These are phyloP conservation scores for Primulina tabacum DNA, from an alignment of 257 asterid species.

Conservation along the genomic window DNA sequence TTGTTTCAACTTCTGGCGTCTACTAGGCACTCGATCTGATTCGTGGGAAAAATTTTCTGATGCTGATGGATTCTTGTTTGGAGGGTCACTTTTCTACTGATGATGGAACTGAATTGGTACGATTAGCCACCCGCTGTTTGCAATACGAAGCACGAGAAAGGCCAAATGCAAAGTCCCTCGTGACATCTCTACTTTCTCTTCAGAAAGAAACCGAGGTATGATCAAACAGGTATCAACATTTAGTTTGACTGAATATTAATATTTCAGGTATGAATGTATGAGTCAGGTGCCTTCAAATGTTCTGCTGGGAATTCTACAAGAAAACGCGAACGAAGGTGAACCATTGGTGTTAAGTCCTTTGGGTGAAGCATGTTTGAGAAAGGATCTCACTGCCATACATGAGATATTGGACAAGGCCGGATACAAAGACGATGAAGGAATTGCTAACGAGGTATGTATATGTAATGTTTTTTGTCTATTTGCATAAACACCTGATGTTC, in stretches of 20 bases:
- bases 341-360: conserved; percentile 40
- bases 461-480: background rate
- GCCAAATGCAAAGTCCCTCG: conserved; percentile 78
- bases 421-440: conserved; percentile 86
- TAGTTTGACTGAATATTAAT: background rate
- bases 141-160: conserved; percentile 93
- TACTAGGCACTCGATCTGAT: conserved; percentile 85
- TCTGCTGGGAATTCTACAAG: conserved; percentile 46
- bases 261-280: background rate
- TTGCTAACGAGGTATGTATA: conserved; percentile 68
- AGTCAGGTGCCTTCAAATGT: conserved; percentile 65
- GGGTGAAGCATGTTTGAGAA: conserved; percentile 88
- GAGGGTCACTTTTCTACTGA: conserved; percentile 89
- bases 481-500: background rate
- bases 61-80: conserved; percentile 86
- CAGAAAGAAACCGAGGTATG: conserved; percentile 76
- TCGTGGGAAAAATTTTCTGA: conserved; percentile 65
- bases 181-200: conserved; percentile 56
- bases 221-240: background rate
- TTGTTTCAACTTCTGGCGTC: background rate
- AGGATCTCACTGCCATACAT: conserved; percentile 86
- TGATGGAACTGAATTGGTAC: conserved; percentile 85
- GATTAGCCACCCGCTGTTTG: conserved; percentile 78
- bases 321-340: conserved; percentile 31
- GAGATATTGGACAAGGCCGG: conserved; percentile 70